A percentile compares a stretch with the other conserved stretches of the same genome.
These are phyloP conservation scores for Cryptococcus sp. DNA, from an alignment of 1,284 basidiomycete species.

Conservation along the genomic window DNA sequence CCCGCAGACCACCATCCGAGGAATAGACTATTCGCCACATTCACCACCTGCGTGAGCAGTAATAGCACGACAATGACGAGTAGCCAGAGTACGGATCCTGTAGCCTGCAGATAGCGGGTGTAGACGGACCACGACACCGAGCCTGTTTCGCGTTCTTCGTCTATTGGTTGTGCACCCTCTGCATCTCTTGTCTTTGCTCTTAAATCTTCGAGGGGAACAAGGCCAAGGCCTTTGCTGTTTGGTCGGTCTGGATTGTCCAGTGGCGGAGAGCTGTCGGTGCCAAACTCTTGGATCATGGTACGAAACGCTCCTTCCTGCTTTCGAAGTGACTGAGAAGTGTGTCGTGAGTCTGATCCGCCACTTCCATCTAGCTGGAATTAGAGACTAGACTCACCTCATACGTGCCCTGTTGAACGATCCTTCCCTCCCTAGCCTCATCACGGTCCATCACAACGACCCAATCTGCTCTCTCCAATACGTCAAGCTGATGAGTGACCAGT, in stretches of 20 bases:
- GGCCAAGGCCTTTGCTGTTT: no score
- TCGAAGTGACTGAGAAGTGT: neutral
- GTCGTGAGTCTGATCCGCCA: neutral
- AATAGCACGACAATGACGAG: slow-evolving; percentile 18
- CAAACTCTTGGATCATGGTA: neutral
- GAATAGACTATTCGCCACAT: slow-evolving; percentile 35
- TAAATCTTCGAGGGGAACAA: no score
- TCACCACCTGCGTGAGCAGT: slow-evolving; percentile 29
- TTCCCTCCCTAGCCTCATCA: slow-evolving; percentile 19
- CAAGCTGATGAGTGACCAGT: slow-evolving; percentile 69
- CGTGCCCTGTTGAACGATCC: slow-evolving; percentile 31
- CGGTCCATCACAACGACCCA: slow-evolving; percentile 33
- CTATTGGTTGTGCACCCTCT: slow-evolving; percentile 39
- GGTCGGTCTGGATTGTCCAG: no score
- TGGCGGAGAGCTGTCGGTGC: neutral
- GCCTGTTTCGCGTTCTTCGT: slow-evolving; percentile 43
- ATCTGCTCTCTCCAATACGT: slow-evolving; percentile 58
- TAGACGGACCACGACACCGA: slow-evolving; percentile 35
- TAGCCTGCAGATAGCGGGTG: slow-evolving; percentile 22
- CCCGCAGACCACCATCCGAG: slow-evolving; percentile 42
- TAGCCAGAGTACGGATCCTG: slow-evolving; percentile 21
- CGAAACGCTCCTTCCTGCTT: neutral
- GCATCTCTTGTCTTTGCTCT: no score
- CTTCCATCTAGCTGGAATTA: no score
- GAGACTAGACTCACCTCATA: slow-evolving; percentile 44